Evolutionary conservation across 75 land plant species (phyloP).

Genomic region (Pinus albicaulis): DNA sequence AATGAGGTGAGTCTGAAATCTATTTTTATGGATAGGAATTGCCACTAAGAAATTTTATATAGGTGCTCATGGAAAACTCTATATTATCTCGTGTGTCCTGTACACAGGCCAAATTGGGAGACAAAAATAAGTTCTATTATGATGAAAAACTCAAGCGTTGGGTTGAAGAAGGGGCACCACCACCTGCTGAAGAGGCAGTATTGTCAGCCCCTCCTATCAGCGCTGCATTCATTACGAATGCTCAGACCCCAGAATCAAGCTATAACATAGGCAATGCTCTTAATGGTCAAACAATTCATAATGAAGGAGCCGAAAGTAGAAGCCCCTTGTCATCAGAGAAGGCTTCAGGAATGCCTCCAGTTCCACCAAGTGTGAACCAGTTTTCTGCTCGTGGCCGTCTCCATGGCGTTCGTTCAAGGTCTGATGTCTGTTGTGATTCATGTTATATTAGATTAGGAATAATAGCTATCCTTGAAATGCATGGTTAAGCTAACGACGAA

Average conservation of each 20-base stretch:
- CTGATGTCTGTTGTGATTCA: neutral
- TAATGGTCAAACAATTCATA: slow-evolving; percentile 19
- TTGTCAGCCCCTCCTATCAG: slow-evolving; percentile 85
- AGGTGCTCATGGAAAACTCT: neutral
- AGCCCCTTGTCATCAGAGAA: slow-evolving; percentile 21
- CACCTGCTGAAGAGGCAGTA: slow-evolving; percentile 60
- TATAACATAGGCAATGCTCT: slow-evolving; percentile 39
- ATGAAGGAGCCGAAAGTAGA: slow-evolving; percentile 27
- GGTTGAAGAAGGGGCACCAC: slow-evolving; percentile 93
- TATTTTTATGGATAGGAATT: slow-evolving; percentile 32
- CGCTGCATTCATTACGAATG: slow-evolving; percentile 11
- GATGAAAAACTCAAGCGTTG: slow-evolving; percentile 97
- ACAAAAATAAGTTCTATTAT: slow-evolving; percentile 88
- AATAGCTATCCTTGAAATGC: neutral
- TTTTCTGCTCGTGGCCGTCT: slow-evolving; percentile 83
- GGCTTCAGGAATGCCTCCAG: slow-evolving; percentile 76
- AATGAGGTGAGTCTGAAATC: slow-evolving; percentile 11
- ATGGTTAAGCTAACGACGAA: neutral
- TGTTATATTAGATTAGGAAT: neutral
- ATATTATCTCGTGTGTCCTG: neutral
- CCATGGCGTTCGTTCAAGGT: slow-evolving; percentile 90
- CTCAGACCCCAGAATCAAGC: slow-evolving; percentile 37
- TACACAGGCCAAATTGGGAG: slow-evolving; percentile 92
- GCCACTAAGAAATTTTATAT: neutral
- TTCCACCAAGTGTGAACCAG: slow-evolving; percentile 80